Conservation (phyloP, 495 filamentous ascomycete species). For the Pseudoneurospora amorphoporcata region DNA sequence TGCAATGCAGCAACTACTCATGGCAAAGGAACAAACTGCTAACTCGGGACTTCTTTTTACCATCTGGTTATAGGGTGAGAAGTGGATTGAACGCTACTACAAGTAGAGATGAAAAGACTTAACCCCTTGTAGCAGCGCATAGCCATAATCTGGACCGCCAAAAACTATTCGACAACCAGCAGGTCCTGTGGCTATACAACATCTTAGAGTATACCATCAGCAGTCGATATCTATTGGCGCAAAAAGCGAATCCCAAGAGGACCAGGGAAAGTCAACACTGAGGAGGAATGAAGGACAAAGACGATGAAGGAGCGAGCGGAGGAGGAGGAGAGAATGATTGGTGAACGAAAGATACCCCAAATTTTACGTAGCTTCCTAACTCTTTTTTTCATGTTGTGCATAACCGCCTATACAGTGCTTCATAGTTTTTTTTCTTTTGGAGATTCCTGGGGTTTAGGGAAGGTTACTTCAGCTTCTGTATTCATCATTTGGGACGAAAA, state of each 20-base stretch:
- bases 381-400: neutral
- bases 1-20: neutral
- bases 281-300: neutral
- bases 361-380: neutral
- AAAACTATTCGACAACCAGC: neutral
- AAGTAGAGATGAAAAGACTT: neutral
- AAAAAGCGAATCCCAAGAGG: neutral
- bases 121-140: neutral
- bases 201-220: neutral
- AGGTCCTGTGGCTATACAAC: neutral
- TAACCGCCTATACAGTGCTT: neutral
- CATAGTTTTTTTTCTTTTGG: neutral
- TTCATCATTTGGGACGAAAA: neutral
- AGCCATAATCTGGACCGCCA: neutral
- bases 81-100: slow-evolving; percentile 14
- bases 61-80: slow-evolving; percentile 9
- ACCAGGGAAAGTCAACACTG: neutral
- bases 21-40: neutral
- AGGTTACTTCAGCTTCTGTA: neutral
- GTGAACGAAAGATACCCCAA: neutral
- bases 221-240: neutral
- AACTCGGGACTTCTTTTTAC: neutral
- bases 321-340: neutral
- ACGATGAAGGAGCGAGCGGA: neutral
- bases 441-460: neutral